Evolutionary conservation across 495 filamentous ascomycete genomes (phyloP).

Genomic region (Neurospora sublineolata): DNA sequence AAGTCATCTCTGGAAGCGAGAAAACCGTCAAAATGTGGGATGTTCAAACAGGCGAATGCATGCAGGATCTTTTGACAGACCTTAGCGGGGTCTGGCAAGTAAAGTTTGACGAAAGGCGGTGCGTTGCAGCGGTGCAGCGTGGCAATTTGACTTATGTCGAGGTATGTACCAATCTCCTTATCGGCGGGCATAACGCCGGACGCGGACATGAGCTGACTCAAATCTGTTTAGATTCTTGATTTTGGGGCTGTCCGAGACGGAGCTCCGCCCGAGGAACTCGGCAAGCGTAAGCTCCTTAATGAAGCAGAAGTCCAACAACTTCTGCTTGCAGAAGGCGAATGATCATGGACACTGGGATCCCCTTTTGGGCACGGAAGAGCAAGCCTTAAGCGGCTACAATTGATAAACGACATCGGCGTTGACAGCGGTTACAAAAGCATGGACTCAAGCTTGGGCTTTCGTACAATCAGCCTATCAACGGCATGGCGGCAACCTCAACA

Average conservation of each 20-base stretch:
- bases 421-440: background rate
- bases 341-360: background rate
- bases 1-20: constrained; percentile 93
- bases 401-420: too few species aligned
- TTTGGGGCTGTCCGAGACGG: constrained; percentile 86
- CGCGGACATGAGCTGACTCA: background rate
- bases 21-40: constrained; percentile 99
- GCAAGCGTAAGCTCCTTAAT: constrained; percentile 72
- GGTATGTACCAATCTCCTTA: constrained; percentile 42
- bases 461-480: background rate
- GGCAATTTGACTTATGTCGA: constrained; percentile 90
- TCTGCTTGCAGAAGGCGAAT: constrained; percentile 32
- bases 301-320: constrained; percentile 36
- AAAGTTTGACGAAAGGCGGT: constrained; percentile 89
- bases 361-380: too few species aligned
- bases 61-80: constrained; percentile 90
- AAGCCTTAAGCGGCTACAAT: too few species aligned
- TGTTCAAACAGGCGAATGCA: constrained; percentile 78
- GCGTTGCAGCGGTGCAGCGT: constrained; percentile 92
- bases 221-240: constrained; percentile 55
- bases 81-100: constrained; percentile 97
- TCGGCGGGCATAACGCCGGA: background rate
- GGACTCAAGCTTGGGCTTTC: background rate
- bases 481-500: background rate
- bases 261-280: constrained; percentile 60